These are phyloP conservation scores for Hibiscus tridactylites DNA, from an alignment of 345 rosid species.

Conservation along the genomic window DNA sequence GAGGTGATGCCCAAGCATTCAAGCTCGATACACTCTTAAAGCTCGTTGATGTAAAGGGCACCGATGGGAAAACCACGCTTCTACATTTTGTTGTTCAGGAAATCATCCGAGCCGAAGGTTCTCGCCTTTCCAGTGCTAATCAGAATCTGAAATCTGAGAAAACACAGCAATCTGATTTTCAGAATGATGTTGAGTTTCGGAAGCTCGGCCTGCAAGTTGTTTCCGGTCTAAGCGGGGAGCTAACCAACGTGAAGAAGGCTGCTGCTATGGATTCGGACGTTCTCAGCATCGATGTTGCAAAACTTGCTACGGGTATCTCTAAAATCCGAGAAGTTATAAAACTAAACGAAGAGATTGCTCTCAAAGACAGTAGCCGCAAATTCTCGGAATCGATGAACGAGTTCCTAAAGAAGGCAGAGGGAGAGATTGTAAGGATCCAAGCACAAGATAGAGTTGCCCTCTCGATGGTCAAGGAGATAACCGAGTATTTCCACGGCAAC, in stretches of 20 bases:
- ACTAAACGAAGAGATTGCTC: conserved; percentile 26
- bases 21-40: conserved; percentile 92
- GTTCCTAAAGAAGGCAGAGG: conserved; percentile 61
- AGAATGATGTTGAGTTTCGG: conserved; percentile 54
- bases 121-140: conserved; percentile 31
- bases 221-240: conserved; percentile 72
- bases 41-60: conserved; percentile 81
- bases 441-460: conserved; percentile 36
- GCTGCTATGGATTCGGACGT: conserved; percentile 79
- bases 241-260: conserved; percentile 72
- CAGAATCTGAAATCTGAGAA: conserved; percentile 24
- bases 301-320: conserved; percentile 42
- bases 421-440: conserved; percentile 50
- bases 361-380: conserved; percentile 27
- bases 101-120: conserved; percentile 76
- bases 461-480: conserved; percentile 57
- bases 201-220: conserved; percentile 89
- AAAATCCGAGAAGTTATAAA: conserved; percentile 44
- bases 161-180: conserved; percentile 34
- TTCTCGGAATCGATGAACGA: conserved; percentile 54
- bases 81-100: conserved; percentile 93
- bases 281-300: conserved; percentile 45
- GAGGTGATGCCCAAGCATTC: conserved; percentile 90
- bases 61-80: conserved; percentile 85
- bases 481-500: conserved; percentile 88